phyloP scores from a whole-genome alignment of 2,329 filamentous ascomycete species.

The Aspergillus ibericus region DNA sequence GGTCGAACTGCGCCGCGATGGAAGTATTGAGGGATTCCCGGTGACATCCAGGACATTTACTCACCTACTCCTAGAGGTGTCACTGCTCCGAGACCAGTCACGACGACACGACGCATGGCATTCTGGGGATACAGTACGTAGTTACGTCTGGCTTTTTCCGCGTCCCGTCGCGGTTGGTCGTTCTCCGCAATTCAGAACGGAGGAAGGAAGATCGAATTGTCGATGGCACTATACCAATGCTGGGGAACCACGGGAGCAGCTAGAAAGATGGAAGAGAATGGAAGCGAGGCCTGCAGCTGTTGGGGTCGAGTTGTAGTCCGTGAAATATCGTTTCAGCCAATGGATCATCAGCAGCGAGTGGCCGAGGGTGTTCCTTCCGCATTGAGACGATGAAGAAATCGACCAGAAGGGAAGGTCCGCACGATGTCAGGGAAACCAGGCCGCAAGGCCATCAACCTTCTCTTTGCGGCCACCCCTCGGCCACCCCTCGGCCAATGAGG shows the following conservation, averaged over 20 bases:
- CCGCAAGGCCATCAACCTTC: slow-evolving; percentile 17
- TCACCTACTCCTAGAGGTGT: slow-evolving; percentile 78
- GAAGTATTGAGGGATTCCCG: slow-evolving; percentile 4
- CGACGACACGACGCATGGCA: slow-evolving; percentile 66
- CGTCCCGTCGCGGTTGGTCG: neutral
- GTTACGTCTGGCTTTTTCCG: neutral
- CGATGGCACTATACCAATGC: neutral
- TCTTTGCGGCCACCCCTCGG: neutral
- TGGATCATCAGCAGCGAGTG: neutral
- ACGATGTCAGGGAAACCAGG: slow-evolving; percentile 24
- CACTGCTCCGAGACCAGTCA: slow-evolving; percentile 79
- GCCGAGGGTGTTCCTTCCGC: neutral
- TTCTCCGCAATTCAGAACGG: neutral
- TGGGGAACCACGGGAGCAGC: slow-evolving; percentile 3
- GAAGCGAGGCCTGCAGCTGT: neutral
- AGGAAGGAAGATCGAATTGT: neutral
- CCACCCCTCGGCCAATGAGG: slow-evolving; percentile 8
- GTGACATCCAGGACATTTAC: slow-evolving; percentile 17
- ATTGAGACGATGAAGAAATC: slow-evolving; percentile 14
- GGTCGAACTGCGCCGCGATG: neutral
- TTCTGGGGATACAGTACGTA: slow-evolving; percentile 9
- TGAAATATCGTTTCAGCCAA: neutral
- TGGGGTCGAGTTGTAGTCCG: neutral
- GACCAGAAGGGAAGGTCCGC: slow-evolving; percentile 37
- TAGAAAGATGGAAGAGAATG: slow-evolving; percentile 4